These are phyloP conservation scores for Aaosphaeria pasadenensis DNA, from an alignment of 2,329 filamentous ascomycete genomes.

Conservation along the genomic window DNA sequence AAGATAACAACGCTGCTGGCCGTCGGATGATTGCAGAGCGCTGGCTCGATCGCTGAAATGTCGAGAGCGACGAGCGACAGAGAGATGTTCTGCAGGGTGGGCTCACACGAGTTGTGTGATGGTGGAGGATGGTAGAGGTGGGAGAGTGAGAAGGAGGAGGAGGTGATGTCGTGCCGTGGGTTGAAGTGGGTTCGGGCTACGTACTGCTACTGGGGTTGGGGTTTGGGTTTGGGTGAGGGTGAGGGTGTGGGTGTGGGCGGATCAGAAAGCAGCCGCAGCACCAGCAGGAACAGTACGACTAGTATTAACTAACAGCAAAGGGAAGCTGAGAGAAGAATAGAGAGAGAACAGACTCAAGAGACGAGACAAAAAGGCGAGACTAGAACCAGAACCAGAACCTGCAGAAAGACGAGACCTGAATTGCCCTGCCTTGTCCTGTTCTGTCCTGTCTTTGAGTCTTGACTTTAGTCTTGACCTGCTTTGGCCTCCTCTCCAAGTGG, in stretches of 20 bases:
- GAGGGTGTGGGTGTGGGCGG: constrained; percentile 1
- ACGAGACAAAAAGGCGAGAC: background rate
- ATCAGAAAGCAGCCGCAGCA: background rate
- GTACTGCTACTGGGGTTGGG: too few relatives aligned
- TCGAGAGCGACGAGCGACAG: constrained; percentile 7
- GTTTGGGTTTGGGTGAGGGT: background rate
- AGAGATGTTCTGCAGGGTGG: background rate
- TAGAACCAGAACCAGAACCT: background rate
- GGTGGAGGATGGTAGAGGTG: constrained; percentile 7
- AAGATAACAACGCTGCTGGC: too few relatives aligned
- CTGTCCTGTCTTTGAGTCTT: too few relatives aligned
- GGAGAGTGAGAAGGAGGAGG: constrained; percentile 2
- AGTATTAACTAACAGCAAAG: background rate
- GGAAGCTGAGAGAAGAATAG: background rate
- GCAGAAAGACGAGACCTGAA: background rate
- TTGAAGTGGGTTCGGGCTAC: too few relatives aligned
- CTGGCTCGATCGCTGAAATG: constrained; percentile 1
- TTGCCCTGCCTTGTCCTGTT: constrained; percentile 1
- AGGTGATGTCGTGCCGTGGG: background rate
- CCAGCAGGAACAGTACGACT: background rate
- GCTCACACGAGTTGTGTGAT: background rate
- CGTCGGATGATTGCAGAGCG: too few relatives aligned
- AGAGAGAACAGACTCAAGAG: background rate
- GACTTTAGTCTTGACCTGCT: too few relatives aligned
- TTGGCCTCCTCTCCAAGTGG: too few relatives aligned